Evolutionary conservation across 2,329 filamentous ascomycete species (phyloP).

Genomic region (Talaromyces sp.): DNA sequence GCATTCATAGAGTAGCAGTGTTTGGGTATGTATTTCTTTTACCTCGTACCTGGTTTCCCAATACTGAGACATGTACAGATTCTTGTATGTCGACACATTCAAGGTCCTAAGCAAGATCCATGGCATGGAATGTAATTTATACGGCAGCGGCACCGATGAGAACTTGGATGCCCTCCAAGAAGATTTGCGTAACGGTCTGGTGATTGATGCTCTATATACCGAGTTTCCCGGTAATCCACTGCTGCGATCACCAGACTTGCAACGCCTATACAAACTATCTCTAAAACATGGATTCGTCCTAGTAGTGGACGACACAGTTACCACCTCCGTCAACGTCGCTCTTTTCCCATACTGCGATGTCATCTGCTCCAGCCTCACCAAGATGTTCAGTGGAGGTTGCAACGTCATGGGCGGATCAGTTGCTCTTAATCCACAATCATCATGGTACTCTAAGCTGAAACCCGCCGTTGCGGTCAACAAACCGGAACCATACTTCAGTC

Average conservation of each 20-base stretch:
- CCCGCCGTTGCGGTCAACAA: slow-evolving; percentile 45
- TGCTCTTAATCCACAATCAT: neutral
- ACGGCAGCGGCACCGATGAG: slow-evolving; percentile 16
- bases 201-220: slow-evolving; percentile 14
- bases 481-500: slow-evolving; percentile 32
- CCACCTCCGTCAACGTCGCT: slow-evolving; percentile 20
- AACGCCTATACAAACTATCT: slow-evolving; percentile 17
- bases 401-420: slow-evolving; percentile 21
- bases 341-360: slow-evolving; percentile 20
- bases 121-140: slow-evolving; percentile 10
- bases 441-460: slow-evolving; percentile 5
- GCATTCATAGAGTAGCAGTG: slow-evolving; percentile 7
- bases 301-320: slow-evolving; percentile 21
- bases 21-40: neutral
- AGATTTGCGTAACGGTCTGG: slow-evolving; percentile 1
- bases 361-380: slow-evolving; percentile 20
- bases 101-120: slow-evolving; percentile 12
- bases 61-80: neutral
- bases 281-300: slow-evolving; percentile 16
- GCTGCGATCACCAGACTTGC: slow-evolving; percentile 18
- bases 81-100: slow-evolving; percentile 15
- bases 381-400: slow-evolving; percentile 21
- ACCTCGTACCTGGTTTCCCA: neutral
- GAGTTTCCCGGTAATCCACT: slow-evolving; percentile 19
- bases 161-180: slow-evolving; percentile 18